Evolutionary conservation across 495 filamentous ascomycete genomes (phyloP).

Genomic region (Cryomyces minteri): DNA sequence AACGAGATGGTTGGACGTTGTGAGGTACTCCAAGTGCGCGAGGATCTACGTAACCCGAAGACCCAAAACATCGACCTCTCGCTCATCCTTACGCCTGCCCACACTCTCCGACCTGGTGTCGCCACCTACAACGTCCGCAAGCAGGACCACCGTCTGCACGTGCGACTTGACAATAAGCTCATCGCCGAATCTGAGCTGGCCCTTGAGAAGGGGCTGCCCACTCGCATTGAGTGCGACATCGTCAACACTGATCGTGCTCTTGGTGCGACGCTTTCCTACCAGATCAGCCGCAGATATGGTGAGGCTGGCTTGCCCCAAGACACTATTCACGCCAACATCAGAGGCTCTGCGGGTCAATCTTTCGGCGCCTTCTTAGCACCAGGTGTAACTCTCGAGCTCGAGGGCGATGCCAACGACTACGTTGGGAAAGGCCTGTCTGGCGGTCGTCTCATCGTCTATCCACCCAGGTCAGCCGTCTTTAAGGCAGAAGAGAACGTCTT

Average conservation of each 20-base stretch:
- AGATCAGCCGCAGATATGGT: constrained; percentile 84
- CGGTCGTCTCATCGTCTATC: constrained; percentile 90
- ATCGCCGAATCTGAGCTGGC: constrained; percentile 96
- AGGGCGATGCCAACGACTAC: constrained; percentile 96
- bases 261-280: constrained; percentile 90
- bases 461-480: constrained; percentile 80
- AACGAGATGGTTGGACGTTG: constrained; percentile 98
- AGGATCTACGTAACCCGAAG: constrained; percentile 77
- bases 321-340: constrained; percentile 93
- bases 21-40: constrained; percentile 70
- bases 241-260: constrained; percentile 95
- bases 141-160: constrained; percentile 88
- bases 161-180: constrained; percentile 93
- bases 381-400: constrained; percentile 89
- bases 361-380: constrained; percentile 94
- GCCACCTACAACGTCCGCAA: constrained; percentile 98
- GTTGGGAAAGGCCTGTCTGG: constrained; percentile 96
- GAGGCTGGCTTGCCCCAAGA: constrained; percentile 83
- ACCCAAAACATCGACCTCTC: constrained; percentile 89
- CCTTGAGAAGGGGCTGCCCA: constrained; percentile 87
- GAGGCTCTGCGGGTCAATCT: constrained; percentile 96
- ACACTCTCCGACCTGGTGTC: constrained; percentile 89
- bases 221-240: constrained; percentile 91
- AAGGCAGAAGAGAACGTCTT: constrained; percentile 97
- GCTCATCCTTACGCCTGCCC: constrained; percentile 88